Evolutionary conservation across 805 yeast species (phyloP).

Genomic region (Pichia membranifaciens): DNA sequence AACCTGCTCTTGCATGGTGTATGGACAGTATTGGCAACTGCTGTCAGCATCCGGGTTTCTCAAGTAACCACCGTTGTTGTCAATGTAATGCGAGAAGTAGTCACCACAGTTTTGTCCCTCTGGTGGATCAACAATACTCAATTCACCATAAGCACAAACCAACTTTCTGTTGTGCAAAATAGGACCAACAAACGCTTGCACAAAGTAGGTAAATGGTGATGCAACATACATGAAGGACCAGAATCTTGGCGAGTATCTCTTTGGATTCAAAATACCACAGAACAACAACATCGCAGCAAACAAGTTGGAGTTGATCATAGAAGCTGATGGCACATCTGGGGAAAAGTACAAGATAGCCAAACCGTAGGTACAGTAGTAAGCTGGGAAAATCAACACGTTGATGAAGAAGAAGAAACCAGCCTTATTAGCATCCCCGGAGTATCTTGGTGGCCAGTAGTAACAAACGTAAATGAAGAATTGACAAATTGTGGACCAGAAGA

Average conservation of each 20-base stretch:
- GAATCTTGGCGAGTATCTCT: slow-evolving; percentile 53
- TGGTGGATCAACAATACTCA: slow-evolving; percentile 48
- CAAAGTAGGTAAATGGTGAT: slow-evolving; percentile 68
- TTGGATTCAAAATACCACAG: slow-evolving; percentile 65
- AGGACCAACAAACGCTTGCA: slow-evolving; percentile 46
- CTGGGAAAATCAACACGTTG: slow-evolving; percentile 35
- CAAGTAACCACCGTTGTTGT: slow-evolving; percentile 49
- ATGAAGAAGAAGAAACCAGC: slow-evolving; percentile 45
- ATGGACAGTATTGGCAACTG: slow-evolving; percentile 46
- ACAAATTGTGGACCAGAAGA: slow-evolving; percentile 50
- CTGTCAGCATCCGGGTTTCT: slow-evolving; percentile 44
- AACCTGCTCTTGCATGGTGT: slow-evolving; percentile 40
- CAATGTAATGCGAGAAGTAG: slow-evolving; percentile 39
- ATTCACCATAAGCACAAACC: slow-evolving; percentile 43
- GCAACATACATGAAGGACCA: slow-evolving; percentile 58
- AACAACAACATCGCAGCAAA: slow-evolving; percentile 57
- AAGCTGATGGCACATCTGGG: slow-evolving; percentile 63
- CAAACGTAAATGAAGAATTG: slow-evolving; percentile 43
- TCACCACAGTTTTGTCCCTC: slow-evolving; percentile 59
- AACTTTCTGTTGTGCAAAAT: slow-evolving; percentile 47
- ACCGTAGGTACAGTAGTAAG: slow-evolving; percentile 46
- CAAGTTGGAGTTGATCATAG: slow-evolving; percentile 49
- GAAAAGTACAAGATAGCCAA: slow-evolving; percentile 50
- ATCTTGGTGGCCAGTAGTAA: slow-evolving; percentile 33
- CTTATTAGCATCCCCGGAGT: slow-evolving; percentile 31